Base-by-base conservation (phyloP, 257 asterid species). In the Plectranthus barbatus region DNA sequence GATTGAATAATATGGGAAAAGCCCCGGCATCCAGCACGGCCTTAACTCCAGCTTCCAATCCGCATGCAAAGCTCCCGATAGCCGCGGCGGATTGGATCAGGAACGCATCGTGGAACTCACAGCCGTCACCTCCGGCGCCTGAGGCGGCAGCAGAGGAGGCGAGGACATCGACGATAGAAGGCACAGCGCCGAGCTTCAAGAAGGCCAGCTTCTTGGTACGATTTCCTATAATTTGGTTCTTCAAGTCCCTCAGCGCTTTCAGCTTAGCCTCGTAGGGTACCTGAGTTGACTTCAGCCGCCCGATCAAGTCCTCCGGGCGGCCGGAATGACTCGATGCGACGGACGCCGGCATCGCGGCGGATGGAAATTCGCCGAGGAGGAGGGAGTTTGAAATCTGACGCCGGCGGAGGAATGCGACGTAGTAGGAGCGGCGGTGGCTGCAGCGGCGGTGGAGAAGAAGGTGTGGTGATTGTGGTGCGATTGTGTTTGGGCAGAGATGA, bases 21-120 rank as follows among this genome's bases (percentile, higher is more conserved):
- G 90, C 95, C 46, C 98, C 92, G n/a, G 88, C 88, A 34, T 84
- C 92, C 62, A 91, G 70, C n/a, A 91, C 96, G 33, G 96, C 94
- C 77, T 79, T 67, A 36, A 84, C 95, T 23, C 98, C 98, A 0
- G 76, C 79, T 66, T 83, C 92, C 46, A 91, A 76, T 33, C 98
- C 95, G 70, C 96, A 91, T 17, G 98, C 95, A 40, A 91, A 91
- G 82, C 98, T 91, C 19, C 96, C 98, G 19, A 91, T 76, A 10
- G 77, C 84, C 12, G 94, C 96, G 4, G 92, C 95, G 4, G 88
- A 79, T 66, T 91, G 95, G 72, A 91, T 73, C 68, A 88, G 60
- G 0, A 86, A 69, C 10, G 83, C 64, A 14, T 76, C 88, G 37
- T 77, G 83, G 51, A 79, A 77, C 62, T 76, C 83, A 2, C 65